Evolutionary conservation across 176 grass and related monocot genomes (phyloP).

Genomic region (Tuctoria greenei): DNA sequence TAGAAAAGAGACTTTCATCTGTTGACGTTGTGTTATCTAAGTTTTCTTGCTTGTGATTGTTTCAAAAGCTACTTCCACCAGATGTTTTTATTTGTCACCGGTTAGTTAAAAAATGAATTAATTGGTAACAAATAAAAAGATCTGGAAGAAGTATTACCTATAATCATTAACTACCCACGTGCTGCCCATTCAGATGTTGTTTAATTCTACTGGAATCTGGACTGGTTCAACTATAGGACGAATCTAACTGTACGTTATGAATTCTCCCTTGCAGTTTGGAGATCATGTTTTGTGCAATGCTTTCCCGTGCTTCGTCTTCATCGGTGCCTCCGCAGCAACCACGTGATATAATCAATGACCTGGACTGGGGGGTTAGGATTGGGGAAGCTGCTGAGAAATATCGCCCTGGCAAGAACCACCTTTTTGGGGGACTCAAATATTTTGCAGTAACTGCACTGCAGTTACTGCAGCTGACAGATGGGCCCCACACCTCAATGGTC

Average conservation of each 20-base stretch:
- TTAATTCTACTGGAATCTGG: neutral
- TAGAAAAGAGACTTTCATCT: neutral
- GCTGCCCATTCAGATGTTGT: conserved; percentile 1
- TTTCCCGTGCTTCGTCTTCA: neutral
- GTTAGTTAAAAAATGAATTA: too few species aligned
- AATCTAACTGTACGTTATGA: neutral
- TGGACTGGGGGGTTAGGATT: neutral
- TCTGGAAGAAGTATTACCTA: too few species aligned
- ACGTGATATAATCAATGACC: conserved; percentile 27
- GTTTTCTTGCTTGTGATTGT: conserved; percentile 9
- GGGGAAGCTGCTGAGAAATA: conserved; percentile 28
- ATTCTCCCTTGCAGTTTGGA: conserved; percentile 23
- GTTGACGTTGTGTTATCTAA: neutral
- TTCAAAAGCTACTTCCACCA: too few species aligned
- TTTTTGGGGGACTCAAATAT: too few species aligned
- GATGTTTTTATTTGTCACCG: too few species aligned
- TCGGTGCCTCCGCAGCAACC: neutral
- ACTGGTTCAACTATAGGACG: neutral
- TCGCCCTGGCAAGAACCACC: neutral
- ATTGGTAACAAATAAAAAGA: too few species aligned
- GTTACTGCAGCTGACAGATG: too few species aligned
- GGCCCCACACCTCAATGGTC: too few species aligned
- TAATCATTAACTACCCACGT: neutral
- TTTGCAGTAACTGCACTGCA: too few species aligned
- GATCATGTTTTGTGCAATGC: neutral